These are phyloP conservation scores for Camelina neglecta DNA, from an alignment of 345 rosid genomes.

Conservation along the genomic window DNA sequence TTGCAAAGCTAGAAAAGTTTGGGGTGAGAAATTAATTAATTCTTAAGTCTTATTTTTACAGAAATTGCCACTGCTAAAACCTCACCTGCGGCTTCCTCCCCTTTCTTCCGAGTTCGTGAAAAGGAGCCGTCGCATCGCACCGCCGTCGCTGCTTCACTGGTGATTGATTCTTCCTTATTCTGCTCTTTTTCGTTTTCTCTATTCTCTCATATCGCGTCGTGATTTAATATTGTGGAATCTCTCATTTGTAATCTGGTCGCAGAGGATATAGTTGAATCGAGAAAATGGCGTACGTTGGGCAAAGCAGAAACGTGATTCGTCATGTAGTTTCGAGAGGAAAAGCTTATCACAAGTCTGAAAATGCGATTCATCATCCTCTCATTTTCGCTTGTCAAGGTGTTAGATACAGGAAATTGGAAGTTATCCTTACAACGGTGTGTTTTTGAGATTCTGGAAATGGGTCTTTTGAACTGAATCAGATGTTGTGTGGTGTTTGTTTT, in stretches of 20 bases:
- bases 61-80: conserved; percentile 23
- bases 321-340: conserved; percentile 39
- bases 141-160: conserved; percentile 26
- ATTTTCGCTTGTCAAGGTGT: conserved; percentile 80
- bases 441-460: not conserved
- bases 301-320: conserved; percentile 42
- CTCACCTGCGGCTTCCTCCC: conserved; percentile 3
- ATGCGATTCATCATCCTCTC: conserved; percentile 62
- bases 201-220: not conserved
- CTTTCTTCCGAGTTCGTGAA: not conserved
- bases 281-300: conserved; percentile 39
- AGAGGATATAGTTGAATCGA: conserved; percentile 7
- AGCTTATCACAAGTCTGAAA: conserved; percentile 44
- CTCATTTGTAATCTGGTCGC: not conserved
- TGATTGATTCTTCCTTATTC: conserved; percentile 8
- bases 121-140: conserved; percentile 21
- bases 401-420: conserved; percentile 80
- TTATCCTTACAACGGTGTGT: conserved; percentile 85
- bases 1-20: not conserved
- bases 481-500: not conserved
- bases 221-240: not conserved
- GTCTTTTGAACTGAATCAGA: not conserved
- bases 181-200: not conserved
- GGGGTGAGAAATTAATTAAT: not conserved
- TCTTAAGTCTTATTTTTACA: not conserved